Conservation (phyloP, 768 basidiomycete genomes). For the Atractiella rhizophila region DNA sequence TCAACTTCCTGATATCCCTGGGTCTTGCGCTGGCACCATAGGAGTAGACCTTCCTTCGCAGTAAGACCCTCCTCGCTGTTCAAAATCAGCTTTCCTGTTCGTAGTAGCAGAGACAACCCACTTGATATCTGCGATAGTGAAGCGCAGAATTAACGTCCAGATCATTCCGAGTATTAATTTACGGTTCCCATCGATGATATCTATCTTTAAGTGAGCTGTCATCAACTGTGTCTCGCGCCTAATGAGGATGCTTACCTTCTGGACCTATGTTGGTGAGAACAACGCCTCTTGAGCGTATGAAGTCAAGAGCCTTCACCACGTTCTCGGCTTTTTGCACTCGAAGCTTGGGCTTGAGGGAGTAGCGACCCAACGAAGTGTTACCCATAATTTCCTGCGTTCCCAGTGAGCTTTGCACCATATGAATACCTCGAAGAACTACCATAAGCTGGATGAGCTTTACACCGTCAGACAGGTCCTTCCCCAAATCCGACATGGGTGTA, state of each 20-base stretch:
- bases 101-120: slow-evolving; percentile 22
- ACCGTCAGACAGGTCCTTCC: slow-evolving; percentile 77
- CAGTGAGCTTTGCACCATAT: background rate
- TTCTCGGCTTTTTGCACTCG: slow-evolving; percentile 95
- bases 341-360: slow-evolving; percentile 70
- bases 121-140: slow-evolving; percentile 97
- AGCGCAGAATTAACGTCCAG: slow-evolving; percentile 88
- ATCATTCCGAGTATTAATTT: slow-evolving; percentile 93
- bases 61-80: slow-evolving; percentile 88
- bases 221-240: background rate
- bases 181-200: slow-evolving; percentile 94
- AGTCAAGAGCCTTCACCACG: slow-evolving; percentile 83
- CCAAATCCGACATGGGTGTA: slow-evolving; percentile 66
- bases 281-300: slow-evolving; percentile 45
- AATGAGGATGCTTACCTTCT: slow-evolving; percentile 35
- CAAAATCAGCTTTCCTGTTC: background rate
- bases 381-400: slow-evolving; percentile 78
- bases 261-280: slow-evolving; percentile 94
- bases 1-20: slow-evolving; percentile 62
- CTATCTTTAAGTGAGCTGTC: slow-evolving; percentile 23
- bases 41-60: slow-evolving; percentile 81
- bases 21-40: slow-evolving; percentile 97
- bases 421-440: slow-evolving; percentile 26
- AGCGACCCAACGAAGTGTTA: slow-evolving; percentile 79
- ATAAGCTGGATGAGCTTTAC: slow-evolving; percentile 84